Evolutionary conservation across 139 green algal genomes (phyloP).

Genomic region (Chlamydomonas sphaeroides): DNA sequence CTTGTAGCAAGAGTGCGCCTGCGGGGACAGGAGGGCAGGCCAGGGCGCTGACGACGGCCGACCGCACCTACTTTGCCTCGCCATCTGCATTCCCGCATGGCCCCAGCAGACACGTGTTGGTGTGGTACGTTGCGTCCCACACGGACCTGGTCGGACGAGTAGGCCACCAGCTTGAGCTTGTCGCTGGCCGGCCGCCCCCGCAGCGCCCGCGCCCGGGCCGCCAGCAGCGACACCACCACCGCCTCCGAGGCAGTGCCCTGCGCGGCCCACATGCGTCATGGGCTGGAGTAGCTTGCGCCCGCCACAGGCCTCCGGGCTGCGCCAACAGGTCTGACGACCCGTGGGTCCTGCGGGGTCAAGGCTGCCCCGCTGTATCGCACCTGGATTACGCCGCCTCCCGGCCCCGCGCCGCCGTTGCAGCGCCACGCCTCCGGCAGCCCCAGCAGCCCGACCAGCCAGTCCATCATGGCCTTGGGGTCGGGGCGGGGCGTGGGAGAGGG

Average conservation of each 20-base stretch:
- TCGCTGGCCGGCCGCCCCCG: slow-evolving; percentile 36
- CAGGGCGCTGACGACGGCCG: too few species aligned
- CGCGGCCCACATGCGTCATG: too few species aligned
- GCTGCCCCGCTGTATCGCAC: too few species aligned
- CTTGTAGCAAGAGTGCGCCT: slow-evolving; percentile 77
- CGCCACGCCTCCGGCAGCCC: slow-evolving; percentile 75
- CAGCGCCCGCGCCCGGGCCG: slow-evolving; percentile 55
- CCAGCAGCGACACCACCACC: slow-evolving; percentile 81
- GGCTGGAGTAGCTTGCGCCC: too few species aligned
- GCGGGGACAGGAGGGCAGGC: neutral
- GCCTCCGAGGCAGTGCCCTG: slow-evolving; percentile 73
- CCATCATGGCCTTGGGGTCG: slow-evolving; percentile 72
- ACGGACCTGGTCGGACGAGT: slow-evolving; percentile 61
- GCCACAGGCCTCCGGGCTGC: too few species aligned
- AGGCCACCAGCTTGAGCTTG: slow-evolving; percentile 55
- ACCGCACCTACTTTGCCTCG: neutral
- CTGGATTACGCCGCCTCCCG: slow-evolving; percentile 61
- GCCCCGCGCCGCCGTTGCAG: slow-evolving; percentile 29
- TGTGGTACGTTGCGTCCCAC: too few species aligned
- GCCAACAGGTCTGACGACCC: too few species aligned
- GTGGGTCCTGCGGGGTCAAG: too few species aligned
- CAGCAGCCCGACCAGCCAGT: slow-evolving; percentile 85
- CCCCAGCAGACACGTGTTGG: too few species aligned
- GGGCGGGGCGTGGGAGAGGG: neutral
- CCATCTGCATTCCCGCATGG: too few species aligned